phyloP scores from a whole-genome alignment of 2,329 filamentous ascomycete species.

The Fusarium armeniacum region DNA sequence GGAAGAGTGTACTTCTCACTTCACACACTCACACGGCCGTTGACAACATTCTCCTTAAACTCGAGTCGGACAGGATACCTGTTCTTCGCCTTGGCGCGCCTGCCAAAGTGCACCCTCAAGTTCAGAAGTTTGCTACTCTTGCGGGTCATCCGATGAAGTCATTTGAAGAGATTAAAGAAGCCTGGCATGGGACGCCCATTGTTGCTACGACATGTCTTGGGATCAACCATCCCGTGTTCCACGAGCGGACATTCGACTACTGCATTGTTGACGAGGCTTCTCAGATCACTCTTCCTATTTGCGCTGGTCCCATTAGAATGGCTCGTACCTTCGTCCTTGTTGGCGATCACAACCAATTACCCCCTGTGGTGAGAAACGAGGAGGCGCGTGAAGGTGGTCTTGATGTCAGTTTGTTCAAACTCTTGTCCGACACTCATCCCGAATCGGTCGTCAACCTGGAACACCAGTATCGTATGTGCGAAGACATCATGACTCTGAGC shows the following conservation, averaged over 20 bases:
- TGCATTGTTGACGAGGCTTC: constrained; percentile 99
- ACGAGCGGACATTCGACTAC: constrained; percentile 92
- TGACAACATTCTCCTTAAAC: constrained; percentile 96
- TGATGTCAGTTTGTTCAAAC: constrained; percentile 93
- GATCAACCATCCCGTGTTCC: constrained; percentile 90
- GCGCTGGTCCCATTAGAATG: constrained; percentile 92
- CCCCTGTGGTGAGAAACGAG: constrained; percentile 93
- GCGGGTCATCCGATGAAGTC: constrained; percentile 79
- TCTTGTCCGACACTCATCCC: constrained; percentile 90
- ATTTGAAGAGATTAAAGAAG: constrained; percentile 85
- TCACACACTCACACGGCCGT: constrained; percentile 98
- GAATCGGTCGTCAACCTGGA: constrained; percentile 90
- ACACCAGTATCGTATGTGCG: constrained; percentile 98
- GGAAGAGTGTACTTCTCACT: constrained; percentile 92
- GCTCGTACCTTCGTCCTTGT: constrained; percentile 94
- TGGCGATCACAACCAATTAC: constrained; percentile 95
- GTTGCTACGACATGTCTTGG: constrained; percentile 96
- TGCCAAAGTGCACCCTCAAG: constrained; percentile 89
- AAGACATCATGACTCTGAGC: constrained; percentile 94
- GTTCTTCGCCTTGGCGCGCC: constrained; percentile 88
- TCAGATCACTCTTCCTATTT: constrained; percentile 96
- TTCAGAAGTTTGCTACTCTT: constrained; percentile 86
- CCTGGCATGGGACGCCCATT: constrained; percentile 88
- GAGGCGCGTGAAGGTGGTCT: constrained; percentile 87
- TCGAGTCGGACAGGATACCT: constrained; percentile 81